phyloP scores from a whole-genome alignment of 768 basidiomycete species.

The Tylopilus felleus region DNA sequence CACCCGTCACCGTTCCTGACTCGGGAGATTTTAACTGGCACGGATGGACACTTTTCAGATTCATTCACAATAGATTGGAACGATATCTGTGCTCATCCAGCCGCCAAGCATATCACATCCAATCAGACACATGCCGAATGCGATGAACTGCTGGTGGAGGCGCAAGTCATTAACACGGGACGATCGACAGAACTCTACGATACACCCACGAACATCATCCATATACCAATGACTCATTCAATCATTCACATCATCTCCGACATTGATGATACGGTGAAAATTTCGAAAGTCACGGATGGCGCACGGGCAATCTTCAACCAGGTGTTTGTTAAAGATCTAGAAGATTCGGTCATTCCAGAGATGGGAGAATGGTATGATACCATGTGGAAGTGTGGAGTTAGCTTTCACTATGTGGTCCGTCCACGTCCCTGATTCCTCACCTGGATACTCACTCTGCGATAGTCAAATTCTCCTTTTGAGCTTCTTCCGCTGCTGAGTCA shows the following conservation, averaged over 20 bases:
- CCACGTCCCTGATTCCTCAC: background rate
- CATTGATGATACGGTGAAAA: constrained; percentile 82
- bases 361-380: constrained; percentile 76
- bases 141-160: constrained; percentile 57
- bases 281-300: constrained; percentile 71
- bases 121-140: constrained; percentile 39
- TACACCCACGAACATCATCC: constrained; percentile 24
- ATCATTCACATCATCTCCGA: constrained; percentile 84
- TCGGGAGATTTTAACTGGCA: constrained; percentile 51
- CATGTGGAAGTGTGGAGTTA: constrained; percentile 68
- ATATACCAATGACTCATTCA: constrained; percentile 54
- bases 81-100: constrained; percentile 58
- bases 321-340: constrained; percentile 84
- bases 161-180: constrained; percentile 42
- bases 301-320: constrained; percentile 83
- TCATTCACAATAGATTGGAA: constrained; percentile 68
- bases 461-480: constrained; percentile 90
- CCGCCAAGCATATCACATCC: constrained; percentile 42
- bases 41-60: constrained; percentile 72
- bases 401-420: constrained; percentile 89
- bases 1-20: constrained; percentile 44
- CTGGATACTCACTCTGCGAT: constrained; percentile 5
- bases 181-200: constrained; percentile 41
- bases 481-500: constrained; percentile 73
- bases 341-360: constrained; percentile 75